Base-by-base conservation (phyloP, 1,284 basidiomycete species). In the Dichomitus squalens region DNA sequence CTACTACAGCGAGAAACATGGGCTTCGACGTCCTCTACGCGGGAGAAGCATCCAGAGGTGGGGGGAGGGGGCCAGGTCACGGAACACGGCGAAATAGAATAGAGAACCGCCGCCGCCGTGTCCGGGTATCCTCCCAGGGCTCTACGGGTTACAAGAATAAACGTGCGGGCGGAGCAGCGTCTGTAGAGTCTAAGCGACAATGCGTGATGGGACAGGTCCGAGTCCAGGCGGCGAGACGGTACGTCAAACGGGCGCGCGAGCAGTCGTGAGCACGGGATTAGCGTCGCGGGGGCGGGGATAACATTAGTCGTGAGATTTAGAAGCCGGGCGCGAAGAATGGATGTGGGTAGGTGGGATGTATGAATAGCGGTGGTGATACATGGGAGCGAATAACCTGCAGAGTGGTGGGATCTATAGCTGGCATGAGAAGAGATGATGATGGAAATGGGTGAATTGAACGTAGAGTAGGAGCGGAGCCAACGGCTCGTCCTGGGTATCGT, bases 331-430 rank as follows among this genome's bases (percentile, higher is more conserved):
- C 25, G 41, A 44, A 21, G 44, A 21, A 18, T 18, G 31, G 31
- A 47, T 12, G 31, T 33, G 29, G 27, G 31, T 21, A n/a, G 41
- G 25, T 44, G 25, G 43, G 43, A 44, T 18, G 44, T 47, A 47
- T 47, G 44, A 33, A 47, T 31, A 34, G 44, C 8, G n/a, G 44
- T 47, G 44, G 20, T 47, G 27, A 29, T 47, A 47, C 44, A 47
- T 29, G 27, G 31, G 18, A 47, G 44, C 8, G 18, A 20, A 20
- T 27, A 47, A 21, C 6, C 16, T 47, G 29, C 44, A 47, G 44
- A 47, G 44, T 34, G 44, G 44, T 33, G 44, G 44, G 18, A 33
- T 47, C 44, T 47, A 47, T 47, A 33, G 41, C 29, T 21, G 41
- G 16, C 41, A 44, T 44, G 25, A 29, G 41, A 44, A 29, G 25